Conservation (phyloP, 2,329 filamentous ascomycete genomes). For the Hymenoscyphus occultus region DNA sequence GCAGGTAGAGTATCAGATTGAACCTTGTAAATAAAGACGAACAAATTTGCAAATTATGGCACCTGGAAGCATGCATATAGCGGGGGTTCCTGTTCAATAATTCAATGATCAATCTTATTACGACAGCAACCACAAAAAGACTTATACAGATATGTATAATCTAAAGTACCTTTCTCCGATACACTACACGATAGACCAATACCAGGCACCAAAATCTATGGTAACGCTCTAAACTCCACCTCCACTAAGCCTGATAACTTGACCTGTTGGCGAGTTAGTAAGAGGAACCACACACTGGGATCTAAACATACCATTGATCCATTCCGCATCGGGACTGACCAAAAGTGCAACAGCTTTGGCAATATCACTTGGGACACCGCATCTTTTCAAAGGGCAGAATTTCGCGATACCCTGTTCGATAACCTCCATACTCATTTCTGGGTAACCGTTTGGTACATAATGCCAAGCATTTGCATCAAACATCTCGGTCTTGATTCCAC, state of each 20-base stretch:
- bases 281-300: neutral
- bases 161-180: neutral
- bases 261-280: constrained; percentile 19
- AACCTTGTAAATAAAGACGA: too few relatives aligned
- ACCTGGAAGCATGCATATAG: too few relatives aligned
- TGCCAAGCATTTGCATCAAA: constrained; percentile 63
- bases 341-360: constrained; percentile 41
- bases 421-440: constrained; percentile 52
- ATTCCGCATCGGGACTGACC: constrained; percentile 57
- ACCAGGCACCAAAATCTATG: neutral
- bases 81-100: too few relatives aligned
- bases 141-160: neutral
- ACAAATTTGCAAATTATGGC: too few relatives aligned
- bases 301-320: constrained; percentile 53
- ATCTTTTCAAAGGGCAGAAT: constrained; percentile 55
- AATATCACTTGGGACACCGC: constrained; percentile 57
- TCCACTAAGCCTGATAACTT: constrained; percentile 30
- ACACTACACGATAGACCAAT: neutral
- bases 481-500: constrained; percentile 65
- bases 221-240: constrained; percentile 14
- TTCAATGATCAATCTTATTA: too few relatives aligned
- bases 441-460: constrained; percentile 55
- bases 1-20: too few relatives aligned
- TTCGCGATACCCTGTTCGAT: constrained; percentile 53
- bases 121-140: too few relatives aligned